Evolutionary conservation across 1,284 basidiomycete genomes (phyloP), one percentile per base, ranked within the genome.

Genomic region (Ceratobasidium sp.): DNA sequence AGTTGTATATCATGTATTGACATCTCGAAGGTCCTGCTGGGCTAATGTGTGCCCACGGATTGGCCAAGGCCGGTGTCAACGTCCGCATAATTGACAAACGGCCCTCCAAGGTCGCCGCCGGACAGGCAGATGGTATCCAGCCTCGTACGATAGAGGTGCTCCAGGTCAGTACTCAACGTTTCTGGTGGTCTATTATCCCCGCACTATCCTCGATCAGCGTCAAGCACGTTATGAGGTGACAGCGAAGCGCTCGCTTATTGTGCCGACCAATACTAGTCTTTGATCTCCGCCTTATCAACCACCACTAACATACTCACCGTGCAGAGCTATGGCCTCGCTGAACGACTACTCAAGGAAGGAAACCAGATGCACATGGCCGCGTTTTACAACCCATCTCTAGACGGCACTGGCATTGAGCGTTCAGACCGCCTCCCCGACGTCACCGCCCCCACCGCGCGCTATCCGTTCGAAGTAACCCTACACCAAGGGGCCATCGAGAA

Each of bases 71-170:
- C 13, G 88, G 87, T 0, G 78, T 87, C 17, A 82, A 85, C 45
- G 85, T 90, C 15, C 82, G 86, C 5, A 84, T 91, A 55, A 77
- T 92, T 38, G 90, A 92, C 75, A 81, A 87, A 76, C 82, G 87
- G 20, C 54, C 60, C 3, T 52, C 55, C 32, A 86, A 83, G 73
- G 83, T 90, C 13, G 75, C 81, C 40, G 85, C 86, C 5, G 91
- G 91, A 15, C 90, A 92, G 75, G 91, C 90, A 0, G 91, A 93
- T 75, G 91, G 90, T 3, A 87, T 92, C 57, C 88, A 91, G 75
- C 88, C 89, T 0, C 83, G 90, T 43, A 90, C 89, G 0, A 85
- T 92, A 55, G 91, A 93, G 77, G 49, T 55, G 34, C 45, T 70
- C 31, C 62, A 57, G 54, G 52, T 58, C 58, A 34, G 25, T 29